Conservation (phyloP, 2,329 filamentous ascomycete genomes). For the Cladosporium austrohemisphaericum region DNA sequence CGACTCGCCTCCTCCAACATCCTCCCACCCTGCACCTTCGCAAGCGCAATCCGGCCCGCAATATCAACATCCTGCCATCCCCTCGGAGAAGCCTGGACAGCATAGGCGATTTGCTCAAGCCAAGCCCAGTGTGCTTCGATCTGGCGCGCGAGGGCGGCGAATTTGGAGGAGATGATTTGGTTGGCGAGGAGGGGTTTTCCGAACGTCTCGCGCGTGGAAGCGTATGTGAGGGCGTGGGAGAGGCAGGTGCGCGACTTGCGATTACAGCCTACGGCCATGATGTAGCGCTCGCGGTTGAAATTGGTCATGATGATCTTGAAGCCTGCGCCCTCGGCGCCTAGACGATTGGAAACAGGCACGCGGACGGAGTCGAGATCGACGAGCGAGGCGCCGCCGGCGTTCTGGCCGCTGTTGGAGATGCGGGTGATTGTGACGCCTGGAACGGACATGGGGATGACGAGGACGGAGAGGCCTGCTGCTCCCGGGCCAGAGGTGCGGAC, state of each 20-base stretch:
- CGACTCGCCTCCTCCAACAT: constrained; percentile 52
- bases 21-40: constrained; percentile 52
- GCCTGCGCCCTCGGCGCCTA: constrained; percentile 54
- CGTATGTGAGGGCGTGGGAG: constrained; percentile 29
- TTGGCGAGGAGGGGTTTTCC: constrained; percentile 34
- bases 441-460: constrained; percentile 53
- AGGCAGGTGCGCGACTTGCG: constrained; percentile 47
- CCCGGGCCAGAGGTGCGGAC: constrained; percentile 57
- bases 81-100: constrained; percentile 26
- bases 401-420: constrained; percentile 64
- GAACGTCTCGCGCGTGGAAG: constrained; percentile 33
- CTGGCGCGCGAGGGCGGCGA: constrained; percentile 30
- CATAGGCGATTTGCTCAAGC: constrained; percentile 32
- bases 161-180: constrained; percentile 33
- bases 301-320: constrained; percentile 58
- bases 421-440: constrained; percentile 51
- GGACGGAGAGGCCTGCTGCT: constrained; percentile 52
- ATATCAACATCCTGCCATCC: constrained; percentile 38
- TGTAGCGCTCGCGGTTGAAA: constrained; percentile 58
- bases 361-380: constrained; percentile 54
- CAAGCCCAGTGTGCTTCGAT: constrained; percentile 33
- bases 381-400: constrained; percentile 52
- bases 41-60: constrained; percentile 50
- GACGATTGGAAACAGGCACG: constrained; percentile 52
- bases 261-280: constrained; percentile 55